phyloP scores from a whole-genome alignment of 2,329 filamentous ascomycete species.

The Trichophyton simii region DNA sequence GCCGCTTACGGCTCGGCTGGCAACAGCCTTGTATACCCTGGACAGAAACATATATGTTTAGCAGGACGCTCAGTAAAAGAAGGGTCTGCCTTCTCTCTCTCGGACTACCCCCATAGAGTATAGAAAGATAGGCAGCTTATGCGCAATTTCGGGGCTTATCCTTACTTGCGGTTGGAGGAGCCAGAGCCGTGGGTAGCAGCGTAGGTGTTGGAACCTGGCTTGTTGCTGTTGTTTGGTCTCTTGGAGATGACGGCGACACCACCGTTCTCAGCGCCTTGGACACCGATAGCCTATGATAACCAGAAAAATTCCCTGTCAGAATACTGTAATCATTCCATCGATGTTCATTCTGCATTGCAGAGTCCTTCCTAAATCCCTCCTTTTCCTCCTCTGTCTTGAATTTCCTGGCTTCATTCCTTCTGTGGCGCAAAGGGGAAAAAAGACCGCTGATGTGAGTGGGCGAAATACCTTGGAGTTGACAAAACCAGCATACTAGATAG shows the following conservation, averaged over 20 bases:
- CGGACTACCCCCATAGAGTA: not conserved
- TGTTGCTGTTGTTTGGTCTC: slow-evolving; percentile 59
- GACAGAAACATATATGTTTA: slow-evolving; percentile 7
- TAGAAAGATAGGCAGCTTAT: not conserved
- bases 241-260: slow-evolving; percentile 73
- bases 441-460: not conserved
- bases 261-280: slow-evolving; percentile 63
- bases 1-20: slow-evolving; percentile 67
- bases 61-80: slow-evolving; percentile 10
- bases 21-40: slow-evolving; percentile 82
- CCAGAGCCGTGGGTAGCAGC: slow-evolving; percentile 57
- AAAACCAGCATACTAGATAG: slow-evolving; percentile 75
- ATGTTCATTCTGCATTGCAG: not conserved
- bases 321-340: not conserved
- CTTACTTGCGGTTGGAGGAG: slow-evolving; percentile 71
- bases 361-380: not conserved
- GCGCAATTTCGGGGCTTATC: not conserved
- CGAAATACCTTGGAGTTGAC: slow-evolving; percentile 74
- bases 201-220: slow-evolving; percentile 56
- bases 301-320: not conserved
- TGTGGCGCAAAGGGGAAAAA: not conserved
- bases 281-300: slow-evolving; percentile 60
- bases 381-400: not conserved
- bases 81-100: not conserved
- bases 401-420: not conserved